Conservation (phyloP, 2,329 filamentous ascomycete species). For the Zasmidium citrigriseum region DNA sequence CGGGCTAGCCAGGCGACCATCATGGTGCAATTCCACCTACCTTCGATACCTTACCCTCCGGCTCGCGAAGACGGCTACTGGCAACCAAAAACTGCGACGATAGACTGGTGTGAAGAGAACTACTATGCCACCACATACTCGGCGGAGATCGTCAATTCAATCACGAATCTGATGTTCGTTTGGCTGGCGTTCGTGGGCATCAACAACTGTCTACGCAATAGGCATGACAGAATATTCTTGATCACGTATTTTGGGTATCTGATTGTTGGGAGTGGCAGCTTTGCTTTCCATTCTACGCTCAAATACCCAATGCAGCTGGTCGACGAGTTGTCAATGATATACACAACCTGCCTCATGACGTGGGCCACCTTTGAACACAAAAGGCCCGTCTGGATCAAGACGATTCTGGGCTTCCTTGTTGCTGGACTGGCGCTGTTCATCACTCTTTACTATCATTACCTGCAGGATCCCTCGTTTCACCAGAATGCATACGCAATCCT, state of each 20-base stretch:
- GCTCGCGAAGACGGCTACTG: constrained; percentile 47
- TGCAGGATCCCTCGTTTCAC: constrained; percentile 81
- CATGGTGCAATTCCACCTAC: constrained; percentile 21
- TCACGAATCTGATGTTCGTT: constrained; percentile 82
- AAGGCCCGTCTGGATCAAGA: constrained; percentile 53
- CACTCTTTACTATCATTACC: constrained; percentile 77
- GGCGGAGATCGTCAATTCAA: constrained; percentile 75
- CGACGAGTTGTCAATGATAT: constrained; percentile 72
- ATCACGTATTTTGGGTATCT: constrained; percentile 65
- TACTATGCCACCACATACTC: constrained; percentile 74
- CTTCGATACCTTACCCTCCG: constrained; percentile 34
- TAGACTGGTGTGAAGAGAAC: constrained; percentile 84
- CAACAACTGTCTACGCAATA: constrained; percentile 68
- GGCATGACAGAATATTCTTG: constrained; percentile 74
- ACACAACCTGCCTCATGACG: constrained; percentile 69
- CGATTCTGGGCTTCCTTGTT: constrained; percentile 59
- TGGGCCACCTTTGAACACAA: constrained; percentile 76
- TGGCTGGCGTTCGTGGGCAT: constrained; percentile 76
- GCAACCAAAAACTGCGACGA: constrained; percentile 69
- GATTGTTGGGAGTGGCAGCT: constrained; percentile 62
- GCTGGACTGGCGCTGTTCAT: constrained; percentile 61
- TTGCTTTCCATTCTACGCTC: constrained; percentile 64
- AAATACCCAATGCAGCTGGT: constrained; percentile 73
- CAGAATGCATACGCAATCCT: constrained; percentile 75
- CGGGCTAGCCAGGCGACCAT: constrained; percentile 30